A percentile compares a stretch with the other conserved stretches of the same genome.
These are phyloP conservation scores for Dictyostelium intermedium DNA, from an alignment of 78 protist species.

Conservation along the genomic window DNA sequence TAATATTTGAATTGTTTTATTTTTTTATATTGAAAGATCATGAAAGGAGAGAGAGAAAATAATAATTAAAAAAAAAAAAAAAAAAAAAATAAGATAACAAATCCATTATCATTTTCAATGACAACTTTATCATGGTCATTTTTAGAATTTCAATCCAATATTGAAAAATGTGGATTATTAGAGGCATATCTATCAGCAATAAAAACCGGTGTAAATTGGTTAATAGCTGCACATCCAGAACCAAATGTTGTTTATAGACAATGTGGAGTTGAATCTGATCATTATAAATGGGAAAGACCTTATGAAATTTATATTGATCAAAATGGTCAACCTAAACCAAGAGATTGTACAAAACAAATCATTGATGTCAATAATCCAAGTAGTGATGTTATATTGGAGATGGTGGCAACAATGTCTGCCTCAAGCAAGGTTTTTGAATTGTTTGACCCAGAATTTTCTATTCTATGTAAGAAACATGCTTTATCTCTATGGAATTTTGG, in stretches of 20 bases:
- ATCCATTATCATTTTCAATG: conserved; percentile 6
- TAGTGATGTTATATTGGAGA: conserved; percentile 41
- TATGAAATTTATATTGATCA: neutral
- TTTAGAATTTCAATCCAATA: neutral
- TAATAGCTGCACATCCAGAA: neutral
- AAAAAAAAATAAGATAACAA: neutral
- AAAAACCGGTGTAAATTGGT: conserved; percentile 3
- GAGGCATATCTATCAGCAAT: neutral
- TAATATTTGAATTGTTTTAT: too few species aligned
- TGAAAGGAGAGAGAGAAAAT: too few species aligned
- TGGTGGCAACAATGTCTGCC: conserved; percentile 35
- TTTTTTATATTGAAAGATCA: too few species aligned
- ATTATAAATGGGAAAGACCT: neutral
- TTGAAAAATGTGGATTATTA: neutral
- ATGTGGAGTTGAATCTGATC: neutral
- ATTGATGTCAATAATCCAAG: conserved; percentile 18
- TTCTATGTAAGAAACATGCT: conserved; percentile 25
- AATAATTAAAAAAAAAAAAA: too few species aligned
- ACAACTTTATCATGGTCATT: neutral
- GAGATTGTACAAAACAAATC: neutral
- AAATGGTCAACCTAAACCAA: conserved; percentile 17
- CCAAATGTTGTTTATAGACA: neutral
- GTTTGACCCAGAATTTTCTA: conserved; percentile 1
- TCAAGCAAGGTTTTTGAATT: neutral
- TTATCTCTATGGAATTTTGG: conserved; percentile 31